Percentiles rank a stretch among this genome's conserved stretches.
phyloP scores from a whole-genome alignment of 179 eudicot genomes.

The Amaranthus tricolor region DNA sequence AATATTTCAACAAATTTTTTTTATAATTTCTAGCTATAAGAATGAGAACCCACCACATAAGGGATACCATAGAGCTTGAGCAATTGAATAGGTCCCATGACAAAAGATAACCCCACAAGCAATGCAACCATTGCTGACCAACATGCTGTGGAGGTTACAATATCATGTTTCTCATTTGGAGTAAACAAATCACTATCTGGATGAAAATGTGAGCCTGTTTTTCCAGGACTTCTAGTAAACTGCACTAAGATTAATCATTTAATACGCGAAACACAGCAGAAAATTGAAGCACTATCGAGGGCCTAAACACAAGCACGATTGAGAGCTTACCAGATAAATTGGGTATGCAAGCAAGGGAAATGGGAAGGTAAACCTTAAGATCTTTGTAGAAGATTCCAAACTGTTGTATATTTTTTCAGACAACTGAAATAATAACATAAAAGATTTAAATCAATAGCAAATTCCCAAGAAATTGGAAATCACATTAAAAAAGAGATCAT shows the following conservation, averaged over 20 bases:
- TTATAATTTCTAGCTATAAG: not conserved
- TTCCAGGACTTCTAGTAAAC: conserved; percentile 82
- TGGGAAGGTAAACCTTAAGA: conserved; percentile 68
- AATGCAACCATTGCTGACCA: conserved; percentile 75
- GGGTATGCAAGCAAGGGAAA: conserved; percentile 88
- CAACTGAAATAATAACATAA: conserved; percentile 38
- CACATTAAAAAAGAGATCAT: not conserved
- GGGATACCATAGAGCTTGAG: conserved; percentile 80
- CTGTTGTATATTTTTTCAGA: conserved; percentile 57
- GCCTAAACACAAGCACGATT: not conserved
- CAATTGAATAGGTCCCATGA: conserved; percentile 68
- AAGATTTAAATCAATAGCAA: not conserved
- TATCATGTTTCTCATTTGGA: conserved; percentile 59
- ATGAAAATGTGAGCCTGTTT: conserved; percentile 70
- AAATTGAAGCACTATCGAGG: not conserved
- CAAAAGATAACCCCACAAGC: conserved; percentile 59
- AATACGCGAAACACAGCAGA: not conserved
- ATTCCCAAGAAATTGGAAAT: not conserved
- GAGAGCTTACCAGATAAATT: conserved; percentile 62
- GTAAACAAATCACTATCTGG: conserved; percentile 70
- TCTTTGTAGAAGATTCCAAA: conserved; percentile 47
- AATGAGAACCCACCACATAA: conserved; percentile 47
- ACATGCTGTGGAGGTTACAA: conserved; percentile 70
- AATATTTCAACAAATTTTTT: not conserved
- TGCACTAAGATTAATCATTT: conserved; percentile 25